Percentiles rank a stretch among this genome's conserved stretches.
phyloP scores from a whole-genome alignment of 805 yeast genomes.

The Candida succiphila region DNA sequence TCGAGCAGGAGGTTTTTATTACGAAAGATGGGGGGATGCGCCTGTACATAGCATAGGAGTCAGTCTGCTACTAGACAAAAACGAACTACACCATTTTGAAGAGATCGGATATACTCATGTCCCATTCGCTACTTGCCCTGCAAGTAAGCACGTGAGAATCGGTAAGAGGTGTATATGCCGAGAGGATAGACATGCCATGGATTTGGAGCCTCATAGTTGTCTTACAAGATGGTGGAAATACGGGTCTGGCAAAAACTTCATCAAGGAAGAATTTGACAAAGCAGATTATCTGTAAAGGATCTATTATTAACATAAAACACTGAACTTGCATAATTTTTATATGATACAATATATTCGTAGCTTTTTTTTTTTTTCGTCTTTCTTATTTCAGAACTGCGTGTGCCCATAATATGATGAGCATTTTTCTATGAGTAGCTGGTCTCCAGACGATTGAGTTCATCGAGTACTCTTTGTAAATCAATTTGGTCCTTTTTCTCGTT shows the following conservation, averaged over 20 bases:
- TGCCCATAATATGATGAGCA: too few relatives aligned
- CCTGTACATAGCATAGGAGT: constrained; percentile 77
- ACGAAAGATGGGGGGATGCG: constrained; percentile 95
- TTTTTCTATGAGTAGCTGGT: too few relatives aligned
- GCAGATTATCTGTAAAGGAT: constrained; percentile 11
- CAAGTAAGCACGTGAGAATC: constrained; percentile 34
- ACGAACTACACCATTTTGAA: constrained; percentile 65
- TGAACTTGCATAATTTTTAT: neutral
- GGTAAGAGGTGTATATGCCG: constrained; percentile 54
- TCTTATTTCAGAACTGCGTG: too few relatives aligned
- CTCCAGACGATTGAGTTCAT: constrained; percentile 68
- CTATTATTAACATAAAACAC: neutral
- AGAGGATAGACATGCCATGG: constrained; percentile 30
- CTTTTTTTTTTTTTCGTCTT: too few relatives aligned
- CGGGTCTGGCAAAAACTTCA: constrained; percentile 49
- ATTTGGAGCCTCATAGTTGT: constrained; percentile 46
- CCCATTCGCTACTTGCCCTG: constrained; percentile 60
- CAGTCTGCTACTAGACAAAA: constrained; percentile 43
- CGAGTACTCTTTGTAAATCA: constrained; percentile 78
- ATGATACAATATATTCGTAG: too few relatives aligned
- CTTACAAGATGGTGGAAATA: constrained; percentile 68
- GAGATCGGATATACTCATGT: constrained; percentile 75
- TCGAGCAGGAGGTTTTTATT: constrained; percentile 65
- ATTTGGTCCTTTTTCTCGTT: constrained; percentile 73
- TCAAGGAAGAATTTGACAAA: constrained; percentile 30